Base-by-base conservation (phyloP, 768 basidiomycete genomes). In the Lyophyllum semitale region DNA sequence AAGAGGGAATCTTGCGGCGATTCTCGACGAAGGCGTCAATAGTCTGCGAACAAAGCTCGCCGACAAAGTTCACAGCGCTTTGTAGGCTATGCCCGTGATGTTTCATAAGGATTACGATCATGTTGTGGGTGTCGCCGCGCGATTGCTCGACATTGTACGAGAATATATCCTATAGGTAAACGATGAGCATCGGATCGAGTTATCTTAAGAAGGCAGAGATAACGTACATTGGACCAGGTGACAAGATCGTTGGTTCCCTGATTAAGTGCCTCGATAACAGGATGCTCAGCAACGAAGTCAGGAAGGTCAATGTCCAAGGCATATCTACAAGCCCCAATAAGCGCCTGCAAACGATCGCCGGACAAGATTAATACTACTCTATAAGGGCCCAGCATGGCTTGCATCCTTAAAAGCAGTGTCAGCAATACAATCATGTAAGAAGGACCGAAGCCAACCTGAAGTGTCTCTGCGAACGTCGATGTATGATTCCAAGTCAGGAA, bases 121-220 rank as follows among this genome's bases (percentile, higher is more conserved):
- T 85, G 66, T 91, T 89, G 66, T 88, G 84, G 17, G 82, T 84
- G 57, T 88, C 84, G 9, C 79, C 80, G 13, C 83, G 80, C 2
- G 87, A 80, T 67, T 89, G 88, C 63, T 90, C 89, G 41, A 83
- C 81, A 56, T 89, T 88, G 68, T 87, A 91, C 1, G 87, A 90
- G 65, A 87, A 85, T 32, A 89, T 84, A 58, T 89, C 88, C 88
- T 88, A 54, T 3, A 29, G 27, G 32, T 32, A 42, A 35, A 30
- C 11, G 15, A 13, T 45, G 18, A 52, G 53, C 41, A 57, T 59
- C 8, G 17, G 43, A 45, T 18, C 42, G 6, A 30, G 30, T 15
- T 4, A 27, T 25, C 23, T 3, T 5, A 53, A 29, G 18, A 27
- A 26, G 17, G 26, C 44, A 29, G 27, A 41, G 42, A 43, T 41